A percentile compares a stretch with the other conserved stretches of the same genome.
Conservation (phyloP, 139 green algal genomes). For the Auxenochlorella pyrenoidosa region DNA sequence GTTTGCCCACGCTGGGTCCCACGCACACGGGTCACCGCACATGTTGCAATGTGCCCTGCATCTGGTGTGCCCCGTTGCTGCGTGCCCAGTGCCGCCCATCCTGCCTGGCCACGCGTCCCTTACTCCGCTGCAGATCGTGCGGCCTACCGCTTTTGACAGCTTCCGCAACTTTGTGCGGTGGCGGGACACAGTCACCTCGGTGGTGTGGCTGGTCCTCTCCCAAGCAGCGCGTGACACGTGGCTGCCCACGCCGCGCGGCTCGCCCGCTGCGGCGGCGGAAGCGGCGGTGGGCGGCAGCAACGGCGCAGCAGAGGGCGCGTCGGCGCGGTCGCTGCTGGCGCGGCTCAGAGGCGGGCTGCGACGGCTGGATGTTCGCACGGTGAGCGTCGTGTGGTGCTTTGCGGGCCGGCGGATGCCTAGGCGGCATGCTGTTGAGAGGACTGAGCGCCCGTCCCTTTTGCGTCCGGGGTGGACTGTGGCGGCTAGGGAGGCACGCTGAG, state of each 20-base stretch:
- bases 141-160: constrained; percentile 53
- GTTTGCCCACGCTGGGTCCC: too few species aligned
- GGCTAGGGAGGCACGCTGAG: too few species aligned
- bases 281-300: constrained; percentile 33
- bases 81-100: too few species aligned
- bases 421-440: too few species aligned
- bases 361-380: constrained; percentile 60
- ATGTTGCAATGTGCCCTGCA: too few species aligned
- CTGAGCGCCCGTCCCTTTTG: too few species aligned
- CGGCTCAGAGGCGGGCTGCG: constrained; percentile 56
- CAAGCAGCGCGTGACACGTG: constrained; percentile 54
- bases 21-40: too few species aligned
- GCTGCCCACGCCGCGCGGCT: constrained; percentile 22
- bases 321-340: constrained; percentile 43
- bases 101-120: too few species aligned
- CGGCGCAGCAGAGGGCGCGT: neutral
- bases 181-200: constrained; percentile 52
- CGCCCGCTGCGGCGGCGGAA: constrained; percentile 41
- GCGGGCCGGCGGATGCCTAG: too few species aligned
- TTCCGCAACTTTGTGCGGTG: constrained; percentile 67
- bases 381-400: neutral
- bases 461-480: too few species aligned
- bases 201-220: constrained; percentile 52
- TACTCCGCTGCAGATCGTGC: constrained; percentile 32
- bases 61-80: too few species aligned